phyloP scores from a whole-genome alignment of 2,329 filamentous ascomycete species.

The Alternaria atra region DNA sequence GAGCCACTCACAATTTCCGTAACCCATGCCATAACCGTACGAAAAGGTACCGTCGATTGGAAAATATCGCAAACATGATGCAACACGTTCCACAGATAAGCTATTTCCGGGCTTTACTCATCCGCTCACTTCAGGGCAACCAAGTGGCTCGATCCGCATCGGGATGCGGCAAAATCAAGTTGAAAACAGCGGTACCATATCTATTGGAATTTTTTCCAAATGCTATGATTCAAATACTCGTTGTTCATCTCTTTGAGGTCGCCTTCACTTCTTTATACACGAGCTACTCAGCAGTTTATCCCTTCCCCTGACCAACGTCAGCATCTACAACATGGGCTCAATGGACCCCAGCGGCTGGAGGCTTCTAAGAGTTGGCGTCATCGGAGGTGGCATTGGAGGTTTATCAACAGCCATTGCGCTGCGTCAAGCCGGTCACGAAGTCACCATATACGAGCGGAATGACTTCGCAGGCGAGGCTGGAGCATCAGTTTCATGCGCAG shows the following conservation, averaged over 20 bases:
- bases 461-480: slow-evolving; percentile 75
- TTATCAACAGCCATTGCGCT: slow-evolving; percentile 62
- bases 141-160: neutral
- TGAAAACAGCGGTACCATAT: neutral
- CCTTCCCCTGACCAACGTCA: neutral
- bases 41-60: neutral
- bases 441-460: slow-evolving; percentile 71
- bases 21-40: neutral
- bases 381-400: slow-evolving; percentile 65
- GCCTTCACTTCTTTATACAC: neutral
- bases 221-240: neutral
- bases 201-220: neutral
- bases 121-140: neutral
- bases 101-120: neutral
- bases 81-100: neutral
- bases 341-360: slow-evolving; percentile 26
- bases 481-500: slow-evolving; percentile 62
- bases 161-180: neutral
- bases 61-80: neutral
- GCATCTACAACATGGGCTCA: neutral
- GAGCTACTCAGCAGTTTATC: neutral
- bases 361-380: slow-evolving; percentile 50
- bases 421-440: slow-evolving; percentile 62
- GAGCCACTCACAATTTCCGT: neutral
- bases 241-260: neutral